Evolutionary conservation across 176 grass and related monocot species (phyloP).

Genomic region (Melocanna baccifera): DNA sequence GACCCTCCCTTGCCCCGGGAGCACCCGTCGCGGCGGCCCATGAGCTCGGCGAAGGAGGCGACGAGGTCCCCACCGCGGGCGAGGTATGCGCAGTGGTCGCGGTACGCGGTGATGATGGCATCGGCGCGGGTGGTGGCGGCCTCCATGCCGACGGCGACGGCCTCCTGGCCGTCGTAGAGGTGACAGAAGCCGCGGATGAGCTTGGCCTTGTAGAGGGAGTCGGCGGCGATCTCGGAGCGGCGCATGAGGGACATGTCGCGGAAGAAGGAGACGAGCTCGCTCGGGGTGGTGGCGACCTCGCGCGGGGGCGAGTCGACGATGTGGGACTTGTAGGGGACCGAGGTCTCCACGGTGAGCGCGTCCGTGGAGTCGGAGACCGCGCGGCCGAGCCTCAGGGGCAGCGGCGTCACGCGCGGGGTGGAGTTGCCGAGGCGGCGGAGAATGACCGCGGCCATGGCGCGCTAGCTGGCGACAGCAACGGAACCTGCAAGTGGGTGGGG

Average conservation of each 20-base stretch:
- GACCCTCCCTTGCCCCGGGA: slow-evolving; percentile 78
- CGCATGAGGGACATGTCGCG: slow-evolving; percentile 76
- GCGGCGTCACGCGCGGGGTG: not conserved
- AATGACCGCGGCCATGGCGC: slow-evolving; percentile 43
- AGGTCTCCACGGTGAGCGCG: slow-evolving; percentile 60
- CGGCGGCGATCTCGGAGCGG: slow-evolving; percentile 77
- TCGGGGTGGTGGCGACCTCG: slow-evolving; percentile 13
- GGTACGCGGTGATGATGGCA: slow-evolving; percentile 83
- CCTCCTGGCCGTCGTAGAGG: slow-evolving; percentile 94
- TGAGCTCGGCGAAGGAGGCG: slow-evolving; percentile 77
- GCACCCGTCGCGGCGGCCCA: slow-evolving; percentile 69
- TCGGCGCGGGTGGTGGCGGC: slow-evolving; percentile 58
- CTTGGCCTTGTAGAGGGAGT: slow-evolving; percentile 97
- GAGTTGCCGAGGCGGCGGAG: slow-evolving; percentile 42
- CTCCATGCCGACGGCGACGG: slow-evolving; percentile 78
- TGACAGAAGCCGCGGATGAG: slow-evolving; percentile 97
- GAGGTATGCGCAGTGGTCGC: slow-evolving; percentile 86
- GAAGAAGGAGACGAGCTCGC: slow-evolving; percentile 58
- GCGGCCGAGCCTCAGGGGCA: not conserved
- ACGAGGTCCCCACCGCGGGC: slow-evolving; percentile 57
- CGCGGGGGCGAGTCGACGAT: slow-evolving; percentile 51
- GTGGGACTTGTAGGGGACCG: slow-evolving; percentile 59
- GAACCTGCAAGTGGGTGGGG: not conserved
- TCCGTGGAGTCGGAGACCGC: slow-evolving; percentile 24
- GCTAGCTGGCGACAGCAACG: no score